Percentiles rank a stretch among this genome's conserved stretches.
These are phyloP conservation scores for Coffea humblotiana DNA, from an alignment of 305 asterid species.

Conservation along the genomic window DNA sequence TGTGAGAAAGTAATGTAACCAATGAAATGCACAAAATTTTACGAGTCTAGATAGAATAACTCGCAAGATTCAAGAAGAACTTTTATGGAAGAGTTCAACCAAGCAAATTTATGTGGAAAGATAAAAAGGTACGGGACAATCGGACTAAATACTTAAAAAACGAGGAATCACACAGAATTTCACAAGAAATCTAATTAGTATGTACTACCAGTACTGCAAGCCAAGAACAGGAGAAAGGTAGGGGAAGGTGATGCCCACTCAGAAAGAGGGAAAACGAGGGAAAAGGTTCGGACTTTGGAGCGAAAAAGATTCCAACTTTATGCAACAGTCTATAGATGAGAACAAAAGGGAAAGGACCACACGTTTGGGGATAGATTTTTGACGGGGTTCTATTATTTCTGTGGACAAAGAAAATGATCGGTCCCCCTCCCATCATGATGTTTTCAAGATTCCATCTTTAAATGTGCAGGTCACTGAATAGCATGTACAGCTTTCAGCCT, in stretches of 20 bases:
- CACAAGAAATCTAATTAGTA: neutral
- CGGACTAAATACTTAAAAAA: too few species aligned
- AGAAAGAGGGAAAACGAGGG: neutral
- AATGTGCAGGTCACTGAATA: too few species aligned
- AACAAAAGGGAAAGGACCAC: conserved; percentile 35
- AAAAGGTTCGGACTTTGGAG: conserved; percentile 18
- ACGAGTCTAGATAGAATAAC: conserved; percentile 12
- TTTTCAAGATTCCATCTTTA: too few species aligned
- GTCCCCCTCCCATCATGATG: too few species aligned
- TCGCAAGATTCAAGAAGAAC: conserved; percentile 15
- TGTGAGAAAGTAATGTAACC: neutral
- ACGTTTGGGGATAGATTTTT: conserved; percentile 26
- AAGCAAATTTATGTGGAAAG: conserved; percentile 5
- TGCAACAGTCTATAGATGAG: conserved; percentile 26
- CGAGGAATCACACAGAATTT: neutral
- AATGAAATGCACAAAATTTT: conserved; percentile 24
- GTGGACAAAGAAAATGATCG: conserved; percentile 26
- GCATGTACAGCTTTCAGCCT: too few species aligned
- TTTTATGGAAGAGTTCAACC: conserved; percentile 9
- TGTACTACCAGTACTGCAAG: neutral
- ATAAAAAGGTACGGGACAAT: neutral
- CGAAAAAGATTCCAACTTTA: conserved; percentile 23
- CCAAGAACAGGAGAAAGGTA: conserved; percentile 10
- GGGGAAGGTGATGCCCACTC: neutral
- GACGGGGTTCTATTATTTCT: conserved; percentile 14